Base-by-base conservation (phyloP, 768 basidiomycete genomes). In the Psilocybe tampanensis region DNA sequence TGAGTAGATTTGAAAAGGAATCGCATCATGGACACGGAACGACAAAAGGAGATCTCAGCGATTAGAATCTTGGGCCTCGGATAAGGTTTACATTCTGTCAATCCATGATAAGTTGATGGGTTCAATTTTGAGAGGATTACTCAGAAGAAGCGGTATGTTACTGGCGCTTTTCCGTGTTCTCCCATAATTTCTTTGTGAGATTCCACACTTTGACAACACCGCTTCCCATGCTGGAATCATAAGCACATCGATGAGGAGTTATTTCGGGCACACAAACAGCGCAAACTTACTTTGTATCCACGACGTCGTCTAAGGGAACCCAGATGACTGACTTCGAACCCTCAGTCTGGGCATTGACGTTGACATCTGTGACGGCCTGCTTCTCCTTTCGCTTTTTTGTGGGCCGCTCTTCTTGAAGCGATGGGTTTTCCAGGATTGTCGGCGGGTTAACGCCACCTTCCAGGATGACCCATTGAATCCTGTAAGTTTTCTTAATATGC, bases 401-500 rank as follows among this genome's bases (percentile, higher is more conserved):
- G 23, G 59, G 54, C 32, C 47, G 56, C 23, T 60, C 56, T 60
- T 62, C 58, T 43, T 45, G 36, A 26, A 47, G 39, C 33, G 41
- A 22, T 11, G 26, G 44, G 54, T 55, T 24, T 34, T 45, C 58
- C 44, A 60, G 54, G 34, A 71, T 53, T 15, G 60, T 52, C 34
- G 86, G 88, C n/a, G 72, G 75, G 12, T 67, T 61, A 18, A 69
- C 66, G 15, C 85, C 85, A 21, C 88, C 87, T 63, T 83, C 78
- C 41, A 92, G 60, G 23, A 88, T 59, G 33, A 89, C 83, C 88
- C 89, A 90, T 61, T 87, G 85, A 17, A 84, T 79, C 55, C 86
- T 81, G 67, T 90, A 95, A 12, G 90, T 94, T 76, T 95, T 94
- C 64, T 78, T 85, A 67, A 95, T 91, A 68, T 98, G 95, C 8